phyloP scores from a whole-genome alignment of 805 yeast genomes.

The Teunomyces funiuensis region DNA sequence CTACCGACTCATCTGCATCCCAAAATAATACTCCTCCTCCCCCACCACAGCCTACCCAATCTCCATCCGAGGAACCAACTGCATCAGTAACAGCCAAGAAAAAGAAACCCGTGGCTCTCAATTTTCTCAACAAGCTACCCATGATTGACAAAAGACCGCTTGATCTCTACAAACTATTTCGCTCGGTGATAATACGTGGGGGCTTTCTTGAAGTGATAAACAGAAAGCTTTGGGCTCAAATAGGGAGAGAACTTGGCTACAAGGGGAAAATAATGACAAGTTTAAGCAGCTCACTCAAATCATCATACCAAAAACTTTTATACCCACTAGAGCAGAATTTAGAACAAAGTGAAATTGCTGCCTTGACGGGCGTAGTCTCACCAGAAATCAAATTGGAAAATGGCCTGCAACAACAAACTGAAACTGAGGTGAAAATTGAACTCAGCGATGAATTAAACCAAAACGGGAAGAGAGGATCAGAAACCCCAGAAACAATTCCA shows the following conservation, averaged over 20 bases:
- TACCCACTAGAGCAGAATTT: conserved; percentile 31
- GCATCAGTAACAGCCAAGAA: neutral
- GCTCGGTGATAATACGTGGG: conserved; percentile 61
- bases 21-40: neutral
- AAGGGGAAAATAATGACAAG: conserved; percentile 72
- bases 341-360: conserved; percentile 10
- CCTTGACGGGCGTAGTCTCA: neutral
- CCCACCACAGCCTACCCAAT: too few relatives aligned
- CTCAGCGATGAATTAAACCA: neutral
- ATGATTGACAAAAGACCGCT: conserved; percentile 64
- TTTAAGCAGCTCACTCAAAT: conserved; percentile 62
- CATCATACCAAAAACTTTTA: conserved; percentile 50
- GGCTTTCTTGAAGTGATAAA: conserved; percentile 65
- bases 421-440: neutral
- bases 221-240: conserved; percentile 76
- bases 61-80: neutral
- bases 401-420: neutral
- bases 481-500: neutral
- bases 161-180: conserved; percentile 60
- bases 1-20: neutral
- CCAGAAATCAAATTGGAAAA: neutral
- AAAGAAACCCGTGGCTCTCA: conserved; percentile 12
- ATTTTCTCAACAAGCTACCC: conserved; percentile 51
- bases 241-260: conserved; percentile 79
- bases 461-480: neutral